phyloP scores from a whole-genome alignment of 169 alveolate species.

The Pseudocohnilembus persalinus region DNA sequence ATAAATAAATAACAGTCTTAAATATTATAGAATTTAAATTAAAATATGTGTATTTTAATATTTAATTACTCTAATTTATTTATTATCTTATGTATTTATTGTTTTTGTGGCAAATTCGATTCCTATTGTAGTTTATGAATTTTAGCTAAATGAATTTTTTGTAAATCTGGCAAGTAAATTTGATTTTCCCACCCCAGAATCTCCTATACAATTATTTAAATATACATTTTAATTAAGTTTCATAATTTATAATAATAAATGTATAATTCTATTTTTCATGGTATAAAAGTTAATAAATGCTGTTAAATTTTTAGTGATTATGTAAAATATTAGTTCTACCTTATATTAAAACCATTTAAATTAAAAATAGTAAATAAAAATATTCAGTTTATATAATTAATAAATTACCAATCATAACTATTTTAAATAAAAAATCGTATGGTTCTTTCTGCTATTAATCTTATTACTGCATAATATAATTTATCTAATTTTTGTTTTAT shows the following conservation, averaged over 20 bases:
- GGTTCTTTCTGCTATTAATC: no score
- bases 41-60: no score
- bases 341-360: no score
- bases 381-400: no score
- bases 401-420: neutral
- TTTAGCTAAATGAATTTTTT: constrained; percentile 94
- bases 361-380: no score
- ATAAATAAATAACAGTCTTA: neutral
- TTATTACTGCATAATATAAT: no score
- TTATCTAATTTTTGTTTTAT: no score
- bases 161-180: constrained; percentile 93
- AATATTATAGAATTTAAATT: no score
- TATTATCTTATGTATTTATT: constrained; percentile 89
- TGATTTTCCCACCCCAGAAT: constrained; percentile 97
- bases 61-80: neutral
- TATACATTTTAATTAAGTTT: neutral
- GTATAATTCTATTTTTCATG: no score
- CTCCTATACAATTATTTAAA: constrained; percentile 76
- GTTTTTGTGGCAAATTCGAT: constrained; percentile 97
- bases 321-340: no score
- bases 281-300: no score
- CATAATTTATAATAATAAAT: neutral
- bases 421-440: neutral
- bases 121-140: constrained; percentile 97
- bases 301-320: no score